Conservation (phyloP, 805 yeast species). For the Lipomyces spencermartinsiae region DNA sequence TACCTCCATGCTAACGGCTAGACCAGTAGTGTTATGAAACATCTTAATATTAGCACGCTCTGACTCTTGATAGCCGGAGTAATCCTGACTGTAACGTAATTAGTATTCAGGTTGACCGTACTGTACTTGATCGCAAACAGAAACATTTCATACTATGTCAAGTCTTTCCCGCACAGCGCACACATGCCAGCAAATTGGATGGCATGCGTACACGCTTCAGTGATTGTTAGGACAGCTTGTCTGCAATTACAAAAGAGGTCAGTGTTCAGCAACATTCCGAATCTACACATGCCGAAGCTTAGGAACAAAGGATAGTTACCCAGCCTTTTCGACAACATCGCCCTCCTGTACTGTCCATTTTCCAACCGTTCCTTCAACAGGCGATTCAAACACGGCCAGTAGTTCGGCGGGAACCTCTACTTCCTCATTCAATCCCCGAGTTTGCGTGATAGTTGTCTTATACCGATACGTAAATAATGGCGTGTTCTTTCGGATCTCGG, state of each 20-base stretch:
- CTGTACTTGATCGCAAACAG: background rate
- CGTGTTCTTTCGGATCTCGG: slow-evolving; percentile 56
- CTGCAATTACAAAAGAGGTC: slow-evolving; percentile 40
- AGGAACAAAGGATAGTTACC: slow-evolving; percentile 13
- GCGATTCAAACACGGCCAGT: slow-evolving; percentile 70
- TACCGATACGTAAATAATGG: slow-evolving; percentile 68
- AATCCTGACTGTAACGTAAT: slow-evolving; percentile 67
- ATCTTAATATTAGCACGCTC: slow-evolving; percentile 84
- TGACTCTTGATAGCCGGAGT: slow-evolving; percentile 68
- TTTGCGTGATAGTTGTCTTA: slow-evolving; percentile 59
- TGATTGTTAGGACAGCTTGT: slow-evolving; percentile 60
- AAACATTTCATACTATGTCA: slow-evolving; percentile 45
- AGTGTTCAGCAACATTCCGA: background rate
- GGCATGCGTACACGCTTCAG: slow-evolving; percentile 88
- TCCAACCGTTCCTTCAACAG: slow-evolving; percentile 73
- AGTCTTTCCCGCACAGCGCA: slow-evolving; percentile 85
- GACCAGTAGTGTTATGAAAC: slow-evolving; percentile 85
- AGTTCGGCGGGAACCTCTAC: slow-evolving; percentile 47
- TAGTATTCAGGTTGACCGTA: background rate
- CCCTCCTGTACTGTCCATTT: slow-evolving; percentile 59
- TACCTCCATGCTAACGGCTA: slow-evolving; percentile 69
- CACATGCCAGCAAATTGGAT: slow-evolving; percentile 95
- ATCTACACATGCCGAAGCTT: background rate
- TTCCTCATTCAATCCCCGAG: slow-evolving; percentile 47
- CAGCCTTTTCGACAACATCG: slow-evolving; percentile 58